Base-by-base conservation (phyloP, 768 basidiomycete species). In the Kwoniella bestiolae region DNA sequence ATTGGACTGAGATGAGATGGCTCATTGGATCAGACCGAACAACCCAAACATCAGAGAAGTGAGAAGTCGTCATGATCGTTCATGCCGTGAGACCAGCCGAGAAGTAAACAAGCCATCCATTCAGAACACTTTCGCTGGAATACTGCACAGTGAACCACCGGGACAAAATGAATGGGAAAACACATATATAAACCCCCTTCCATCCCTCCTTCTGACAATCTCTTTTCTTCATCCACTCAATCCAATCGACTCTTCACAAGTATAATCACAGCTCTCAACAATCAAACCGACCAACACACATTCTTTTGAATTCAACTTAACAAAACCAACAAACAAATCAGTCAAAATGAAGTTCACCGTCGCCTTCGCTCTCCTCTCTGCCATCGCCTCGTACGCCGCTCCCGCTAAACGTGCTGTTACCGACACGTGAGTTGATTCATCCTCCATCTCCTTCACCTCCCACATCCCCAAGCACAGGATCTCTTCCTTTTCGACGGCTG, bases 331-430 rank as follows among this genome's bases (percentile, higher is more conserved):
- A 49, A 47, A 32, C 53, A 51, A n/a, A 56, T 23, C 41, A 65
- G 59, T 59, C 63, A 65, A 58, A 41, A 65, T 65, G 63, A 72
- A 70, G 62, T 53, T 34, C 69, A 28, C 66, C 41, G 49, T 58
- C 53, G 67, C 58, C 55, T 41, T 64, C 52, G 67, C 69, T 52
- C 41, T 73, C 52, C 61, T 70, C 60, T 63, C 57, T 55, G 62
- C 69, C 32, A 45, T 52, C 32, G 69, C 66, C 63, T 56, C 55
- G 62, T 63, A 63, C 56, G 67, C 73, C 49, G 59, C 68, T 59
- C 63, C 65, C 32, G 63, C 66, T 57, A 69, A 71, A 63, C 63
- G 69, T 26, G 56, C 66, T 52, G 52, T 63, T 64, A 68, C 66
- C 53, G 67, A 67, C 65, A 73, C 68, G 65, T 66, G 49, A 70